These are phyloP conservation scores for Calamus simplicifolius DNA, from an alignment of 176 grass and related monocot species.

Conservation along the genomic window DNA sequence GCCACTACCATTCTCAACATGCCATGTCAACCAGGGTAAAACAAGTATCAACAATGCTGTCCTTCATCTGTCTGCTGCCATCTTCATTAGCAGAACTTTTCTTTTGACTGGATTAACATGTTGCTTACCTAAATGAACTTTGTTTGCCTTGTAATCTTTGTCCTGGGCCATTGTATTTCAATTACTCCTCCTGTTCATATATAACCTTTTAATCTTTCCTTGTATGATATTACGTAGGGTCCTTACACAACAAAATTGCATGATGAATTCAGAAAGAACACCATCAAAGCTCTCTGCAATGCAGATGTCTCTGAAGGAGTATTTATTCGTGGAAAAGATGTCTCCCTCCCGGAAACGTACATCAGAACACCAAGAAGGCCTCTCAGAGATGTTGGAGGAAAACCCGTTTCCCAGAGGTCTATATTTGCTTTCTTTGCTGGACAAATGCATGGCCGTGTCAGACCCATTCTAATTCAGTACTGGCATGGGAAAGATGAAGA, in stretches of 20 bases:
- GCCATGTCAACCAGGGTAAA: too few relatives aligned
- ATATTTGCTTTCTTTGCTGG: constrained; percentile 87
- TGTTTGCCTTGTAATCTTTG: too few relatives aligned
- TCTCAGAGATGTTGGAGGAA: constrained; percentile 52
- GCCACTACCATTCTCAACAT: too few relatives aligned
- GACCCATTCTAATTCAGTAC: constrained; percentile 52
- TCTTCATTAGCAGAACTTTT: too few relatives aligned
- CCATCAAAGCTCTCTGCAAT: constrained; percentile 85
- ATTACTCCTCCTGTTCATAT: too few relatives aligned
- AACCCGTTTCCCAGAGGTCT: constrained; percentile 40
- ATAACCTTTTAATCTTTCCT: too few relatives aligned
- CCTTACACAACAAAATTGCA: constrained; percentile 75
- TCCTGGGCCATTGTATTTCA: too few relatives aligned
- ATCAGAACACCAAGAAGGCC: constrained; percentile 66
- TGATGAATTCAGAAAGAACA: constrained; percentile 54
- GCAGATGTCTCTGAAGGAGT: constrained; percentile 68
- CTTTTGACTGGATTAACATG: too few relatives aligned
- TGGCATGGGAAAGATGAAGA: constrained; percentile 61
- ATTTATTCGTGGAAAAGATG: constrained; percentile 68
- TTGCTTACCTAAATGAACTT: too few relatives aligned
- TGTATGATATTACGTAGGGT: constrained; percentile 20
- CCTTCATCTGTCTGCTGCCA: too few relatives aligned
- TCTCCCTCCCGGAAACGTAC: constrained; percentile 84
- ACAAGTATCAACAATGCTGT: too few relatives aligned
- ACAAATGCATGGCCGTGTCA: constrained; percentile 86